Conservation (phyloP, 2,329 filamentous ascomycete genomes). For the Colletotrichum sansevieriae region DNA sequence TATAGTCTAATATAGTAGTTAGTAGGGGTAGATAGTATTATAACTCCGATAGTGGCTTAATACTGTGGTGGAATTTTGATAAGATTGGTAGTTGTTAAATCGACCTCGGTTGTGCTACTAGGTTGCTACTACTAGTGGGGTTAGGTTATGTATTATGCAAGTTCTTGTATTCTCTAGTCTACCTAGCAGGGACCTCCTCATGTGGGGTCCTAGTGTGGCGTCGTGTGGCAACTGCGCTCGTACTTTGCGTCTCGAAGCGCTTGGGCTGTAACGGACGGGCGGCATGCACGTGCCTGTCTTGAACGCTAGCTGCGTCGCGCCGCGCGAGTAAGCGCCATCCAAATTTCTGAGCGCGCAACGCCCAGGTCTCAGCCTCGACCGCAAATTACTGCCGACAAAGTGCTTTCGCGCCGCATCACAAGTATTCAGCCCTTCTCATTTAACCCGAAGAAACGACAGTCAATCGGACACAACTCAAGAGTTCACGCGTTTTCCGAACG, state of each 20-base stretch:
- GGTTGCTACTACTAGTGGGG: too few species aligned
- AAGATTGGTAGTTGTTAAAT: too few species aligned
- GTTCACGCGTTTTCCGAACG: neutral
- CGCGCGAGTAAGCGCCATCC: slow-evolving; percentile 27
- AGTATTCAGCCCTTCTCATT: slow-evolving; percentile 4
- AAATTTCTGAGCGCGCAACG: slow-evolving; percentile 39
- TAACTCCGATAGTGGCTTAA: too few species aligned
- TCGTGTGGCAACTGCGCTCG: too few species aligned
- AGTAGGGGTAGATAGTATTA: too few species aligned
- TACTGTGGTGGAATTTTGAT: too few species aligned
- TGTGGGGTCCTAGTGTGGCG: too few species aligned
- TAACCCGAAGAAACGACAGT: neutral
- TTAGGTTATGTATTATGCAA: too few species aligned
- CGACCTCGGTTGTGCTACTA: too few species aligned
- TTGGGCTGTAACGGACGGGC: neutral
- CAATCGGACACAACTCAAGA: neutral
- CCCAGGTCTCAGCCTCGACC: slow-evolving; percentile 28
- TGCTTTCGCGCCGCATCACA: slow-evolving; percentile 28
- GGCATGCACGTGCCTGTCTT: neutral
- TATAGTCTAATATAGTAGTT: too few species aligned
- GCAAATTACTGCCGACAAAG: slow-evolving; percentile 6
- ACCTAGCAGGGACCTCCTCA: too few species aligned
- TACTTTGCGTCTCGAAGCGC: neutral
- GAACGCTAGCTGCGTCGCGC: slow-evolving; percentile 39
- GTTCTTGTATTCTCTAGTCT: too few species aligned